phyloP scores from a whole-genome alignment of 768 basidiomycete genomes.

The Candolleomyces eurysporus region DNA sequence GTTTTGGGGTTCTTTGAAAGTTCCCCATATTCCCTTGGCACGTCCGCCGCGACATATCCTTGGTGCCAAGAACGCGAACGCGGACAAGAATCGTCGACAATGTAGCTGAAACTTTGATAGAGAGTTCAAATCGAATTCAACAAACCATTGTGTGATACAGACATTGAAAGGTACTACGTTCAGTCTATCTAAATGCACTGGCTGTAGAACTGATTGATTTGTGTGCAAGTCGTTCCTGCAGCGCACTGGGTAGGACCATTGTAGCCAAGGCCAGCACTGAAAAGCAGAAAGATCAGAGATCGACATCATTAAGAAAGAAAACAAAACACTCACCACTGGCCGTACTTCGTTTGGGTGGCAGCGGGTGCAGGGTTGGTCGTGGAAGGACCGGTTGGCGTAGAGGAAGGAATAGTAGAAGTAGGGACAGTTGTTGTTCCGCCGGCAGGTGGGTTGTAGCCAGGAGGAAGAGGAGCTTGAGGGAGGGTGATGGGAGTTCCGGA shows the following conservation, averaged over 20 bases:
- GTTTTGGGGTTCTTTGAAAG: not conserved
- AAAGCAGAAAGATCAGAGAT: not conserved
- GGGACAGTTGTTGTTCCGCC: not conserved
- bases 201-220: conserved; percentile 11
- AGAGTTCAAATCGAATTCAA: no score
- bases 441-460: not conserved
- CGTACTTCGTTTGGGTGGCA: conserved; percentile 22
- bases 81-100: no score
- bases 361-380: conserved; percentile 13
- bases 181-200: conserved; percentile 12
- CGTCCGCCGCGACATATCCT: no score
- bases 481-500: conserved; percentile 8
- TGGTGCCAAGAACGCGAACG: no score
- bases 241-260: conserved; percentile 13
- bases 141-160: not conserved
- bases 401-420: conserved; percentile 2
- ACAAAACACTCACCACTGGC: conserved; percentile 23
- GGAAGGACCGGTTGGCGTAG: not conserved
- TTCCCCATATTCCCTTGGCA: no score
- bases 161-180: not conserved
- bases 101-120: no score
- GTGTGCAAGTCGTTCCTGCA: conserved; percentile 11
- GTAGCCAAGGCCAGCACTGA: not conserved
- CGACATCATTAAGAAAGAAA: not conserved
- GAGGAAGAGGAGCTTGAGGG: not conserved